Evolutionary conservation across 2,329 filamentous ascomycete species (phyloP).

Genomic region (Monosporascus sp.): DNA sequence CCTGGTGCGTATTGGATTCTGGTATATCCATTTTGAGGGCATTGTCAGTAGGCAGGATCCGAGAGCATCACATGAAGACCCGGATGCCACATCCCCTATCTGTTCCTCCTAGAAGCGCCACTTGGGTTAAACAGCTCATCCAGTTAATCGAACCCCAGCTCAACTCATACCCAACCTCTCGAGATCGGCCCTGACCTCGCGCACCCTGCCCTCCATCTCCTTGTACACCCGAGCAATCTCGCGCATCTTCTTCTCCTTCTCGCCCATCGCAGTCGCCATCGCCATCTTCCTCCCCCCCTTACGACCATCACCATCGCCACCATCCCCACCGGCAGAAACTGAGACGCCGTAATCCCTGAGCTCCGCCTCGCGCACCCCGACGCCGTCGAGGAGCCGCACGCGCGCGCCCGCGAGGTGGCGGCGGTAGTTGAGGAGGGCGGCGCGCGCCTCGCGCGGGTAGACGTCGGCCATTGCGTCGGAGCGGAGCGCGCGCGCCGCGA

Average conservation of each 20-base stretch:
- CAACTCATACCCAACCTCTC: slow-evolving; percentile 18
- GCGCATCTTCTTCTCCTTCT: slow-evolving; percentile 39
- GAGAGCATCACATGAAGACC: too few species aligned
- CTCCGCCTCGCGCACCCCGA: slow-evolving; percentile 36
- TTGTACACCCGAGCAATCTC: slow-evolving; percentile 48
- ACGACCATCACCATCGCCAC: slow-evolving; percentile 10
- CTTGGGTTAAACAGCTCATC: too few species aligned
- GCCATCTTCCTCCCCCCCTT: background rate
- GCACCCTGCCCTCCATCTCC: slow-evolving; percentile 44
- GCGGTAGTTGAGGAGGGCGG: slow-evolving; percentile 40
- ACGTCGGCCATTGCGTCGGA: slow-evolving; percentile 29
- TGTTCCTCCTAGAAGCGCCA: too few species aligned
- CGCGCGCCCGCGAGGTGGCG: slow-evolving; percentile 44
- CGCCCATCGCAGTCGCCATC: slow-evolving; percentile 21
- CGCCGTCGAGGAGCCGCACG: slow-evolving; percentile 37
- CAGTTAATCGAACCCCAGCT: background rate
- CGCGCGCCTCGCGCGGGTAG: slow-evolving; percentile 35
- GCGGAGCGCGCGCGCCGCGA: slow-evolving; percentile 30
- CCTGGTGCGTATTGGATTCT: too few species aligned
- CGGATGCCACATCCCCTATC: too few species aligned
- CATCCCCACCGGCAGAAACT: too few species aligned
- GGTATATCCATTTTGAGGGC: too few species aligned
- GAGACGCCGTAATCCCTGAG: slow-evolving; percentile 45
- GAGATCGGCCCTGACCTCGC: slow-evolving; percentile 45
- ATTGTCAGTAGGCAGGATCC: too few species aligned